Base-by-base conservation (phyloP, 345 rosid species). In the Sisymbrium altissimum region DNA sequence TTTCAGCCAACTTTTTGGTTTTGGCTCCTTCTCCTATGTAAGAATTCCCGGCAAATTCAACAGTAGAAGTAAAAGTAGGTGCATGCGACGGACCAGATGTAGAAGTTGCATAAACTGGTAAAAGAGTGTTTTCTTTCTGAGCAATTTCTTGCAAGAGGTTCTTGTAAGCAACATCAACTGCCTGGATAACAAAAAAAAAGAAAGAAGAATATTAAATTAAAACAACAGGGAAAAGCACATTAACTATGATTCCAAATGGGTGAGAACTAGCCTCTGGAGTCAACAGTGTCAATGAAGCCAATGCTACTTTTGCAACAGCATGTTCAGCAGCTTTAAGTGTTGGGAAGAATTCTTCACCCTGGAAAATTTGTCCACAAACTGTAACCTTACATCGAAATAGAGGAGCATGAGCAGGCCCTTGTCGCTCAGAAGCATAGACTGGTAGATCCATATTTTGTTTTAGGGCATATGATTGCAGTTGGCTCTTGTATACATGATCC, bases 1-100 rank as follows among this genome's bases (percentile, higher is more conserved):
- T 49, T 80, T 90, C 92, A 3, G 97, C 89, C 8, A 78, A 66
- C 55, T 86, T 90, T 77, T 86, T 88, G 13, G 86, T 83, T 78
- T 66, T 86, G 8, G 88, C 77, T 46, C 52, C 84, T 14, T 79
- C 79, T 33, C 97, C 94, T 9, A 6, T 62, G 65, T 84, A 90
- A 32, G 7, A 0, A 43, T 77, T 60, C 52, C 85, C 89, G 10
- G 23, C 70, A 40, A 88, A 68, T 56, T 81, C 84, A 57, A 87
- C 92, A 6, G 70, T 81, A 2, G 94, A 85, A 59, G 64, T 46
- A 64, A 90, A 88, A 0, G 64, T 64, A 10, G 83, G 87, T 1
- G 14, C 7, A 69, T 90, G 92, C 9, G 81, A 43, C 56, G 85
- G 85, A 67, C 94, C 90, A 60, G 77, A 79, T 40, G 21, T 56